phyloP scores from a whole-genome alignment of 768 basidiomycete species.

The Lactarius akahatsu region DNA sequence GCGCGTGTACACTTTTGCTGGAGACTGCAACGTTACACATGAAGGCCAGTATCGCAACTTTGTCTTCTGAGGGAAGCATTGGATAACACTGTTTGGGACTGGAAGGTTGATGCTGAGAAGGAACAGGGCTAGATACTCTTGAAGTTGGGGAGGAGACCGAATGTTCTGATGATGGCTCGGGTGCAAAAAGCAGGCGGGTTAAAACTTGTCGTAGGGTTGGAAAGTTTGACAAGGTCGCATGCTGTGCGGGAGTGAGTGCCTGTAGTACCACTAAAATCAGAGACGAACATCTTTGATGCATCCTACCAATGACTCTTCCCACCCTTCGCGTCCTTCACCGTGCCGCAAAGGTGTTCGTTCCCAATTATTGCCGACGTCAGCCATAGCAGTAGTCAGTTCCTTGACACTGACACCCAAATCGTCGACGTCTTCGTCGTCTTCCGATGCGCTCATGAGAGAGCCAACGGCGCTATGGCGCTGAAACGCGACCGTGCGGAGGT shows the following conservation, averaged over 20 bases:
- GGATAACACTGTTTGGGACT: slow-evolving; percentile 71
- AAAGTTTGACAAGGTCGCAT: slow-evolving; percentile 70
- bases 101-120: slow-evolving; percentile 43
- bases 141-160: slow-evolving; percentile 45
- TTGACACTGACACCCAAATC: slow-evolving; percentile 61
- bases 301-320: slow-evolving; percentile 90
- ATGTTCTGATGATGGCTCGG: slow-evolving; percentile 49
- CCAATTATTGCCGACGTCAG: slow-evolving; percentile 85
- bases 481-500: slow-evolving; percentile 79
- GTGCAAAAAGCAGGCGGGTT: slow-evolving; percentile 69
- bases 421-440: slow-evolving; percentile 45
- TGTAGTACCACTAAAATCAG: neutral
- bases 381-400: slow-evolving; percentile 64
- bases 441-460: slow-evolving; percentile 51
- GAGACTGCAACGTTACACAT: slow-evolving; percentile 88
- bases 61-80: slow-evolving; percentile 69
- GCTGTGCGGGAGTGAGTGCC: slow-evolving; percentile 42
- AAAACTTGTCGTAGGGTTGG: slow-evolving; percentile 70
- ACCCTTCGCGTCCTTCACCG: slow-evolving; percentile 75
- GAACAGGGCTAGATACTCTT: slow-evolving; percentile 47
- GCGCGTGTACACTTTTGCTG: slow-evolving; percentile 81
- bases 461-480: slow-evolving; percentile 72
- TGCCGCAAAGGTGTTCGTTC: slow-evolving; percentile 72
- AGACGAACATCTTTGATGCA: slow-evolving; percentile 83
- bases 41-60: slow-evolving; percentile 83